phyloP scores from a whole-genome alignment of 176 grass and related monocot species.

The Phragmites australis region DNA sequence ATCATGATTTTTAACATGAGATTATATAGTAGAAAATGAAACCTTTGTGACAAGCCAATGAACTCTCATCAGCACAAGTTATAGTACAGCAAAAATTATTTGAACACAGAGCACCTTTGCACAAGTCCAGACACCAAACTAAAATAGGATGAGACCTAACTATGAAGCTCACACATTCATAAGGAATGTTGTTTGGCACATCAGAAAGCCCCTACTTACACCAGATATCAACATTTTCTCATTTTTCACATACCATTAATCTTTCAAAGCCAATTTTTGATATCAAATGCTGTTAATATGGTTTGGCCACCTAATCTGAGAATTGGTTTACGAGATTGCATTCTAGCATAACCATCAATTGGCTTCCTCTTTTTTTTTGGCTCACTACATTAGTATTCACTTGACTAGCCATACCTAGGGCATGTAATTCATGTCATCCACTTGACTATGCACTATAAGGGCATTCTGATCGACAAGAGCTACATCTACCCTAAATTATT shows the following conservation, averaged over 20 bases:
- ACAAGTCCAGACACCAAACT: neutral
- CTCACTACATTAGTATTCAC: neutral
- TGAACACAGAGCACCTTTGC: no score
- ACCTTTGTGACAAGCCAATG: no score
- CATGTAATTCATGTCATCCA: neutral
- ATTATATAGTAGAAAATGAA: conserved; percentile 2
- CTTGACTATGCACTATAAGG: neutral
- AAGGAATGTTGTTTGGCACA: neutral
- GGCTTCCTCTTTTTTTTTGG: neutral
- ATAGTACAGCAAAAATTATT: no score
- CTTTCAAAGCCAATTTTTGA: neutral
- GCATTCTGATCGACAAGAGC: conserved; percentile 7
- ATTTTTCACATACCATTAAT: neutral
- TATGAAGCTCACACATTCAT: no score
- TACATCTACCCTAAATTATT: neutral
- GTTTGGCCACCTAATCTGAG: neutral
- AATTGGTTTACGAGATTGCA: neutral
- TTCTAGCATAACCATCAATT: conserved; percentile 6
- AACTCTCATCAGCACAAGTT: no score
- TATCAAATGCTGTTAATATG: neutral
- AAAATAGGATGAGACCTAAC: neutral
- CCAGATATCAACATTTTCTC: neutral
- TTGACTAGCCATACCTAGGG: neutral
- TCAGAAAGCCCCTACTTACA: neutral
- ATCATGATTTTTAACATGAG: neutral